phyloP scores from a whole-genome alignment of 2,329 filamentous ascomycete species.

The Diplocarpon rosae region DNA sequence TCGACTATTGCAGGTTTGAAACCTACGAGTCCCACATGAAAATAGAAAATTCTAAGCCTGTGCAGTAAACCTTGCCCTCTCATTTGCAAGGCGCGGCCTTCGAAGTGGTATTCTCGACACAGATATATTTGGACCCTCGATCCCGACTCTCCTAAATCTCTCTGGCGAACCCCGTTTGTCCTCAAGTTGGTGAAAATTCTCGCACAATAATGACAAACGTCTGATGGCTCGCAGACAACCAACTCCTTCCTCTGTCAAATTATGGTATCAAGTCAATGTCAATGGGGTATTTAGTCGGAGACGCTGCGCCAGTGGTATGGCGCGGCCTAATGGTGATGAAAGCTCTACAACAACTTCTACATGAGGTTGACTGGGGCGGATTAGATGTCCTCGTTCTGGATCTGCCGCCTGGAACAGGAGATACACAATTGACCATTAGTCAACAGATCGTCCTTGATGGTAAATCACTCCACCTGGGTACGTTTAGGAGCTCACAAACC shows the following conservation, averaged over 20 bases:
- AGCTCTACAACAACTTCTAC: slow-evolving; percentile 85
- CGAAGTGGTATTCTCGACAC: slow-evolving; percentile 84
- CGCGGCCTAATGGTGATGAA: slow-evolving; percentile 97
- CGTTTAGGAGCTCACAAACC: slow-evolving; percentile 3
- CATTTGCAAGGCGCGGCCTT: slow-evolving; percentile 72
- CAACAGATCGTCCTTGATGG: slow-evolving; percentile 88
- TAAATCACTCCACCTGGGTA: slow-evolving; percentile 26
- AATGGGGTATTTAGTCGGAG: slow-evolving; percentile 84
- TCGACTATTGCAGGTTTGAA: slow-evolving; percentile 71
- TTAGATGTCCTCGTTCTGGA: slow-evolving; percentile 85
- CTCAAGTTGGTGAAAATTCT: slow-evolving; percentile 41
- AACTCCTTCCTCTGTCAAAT: slow-evolving; percentile 78
- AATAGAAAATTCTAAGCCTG: slow-evolving; percentile 78
- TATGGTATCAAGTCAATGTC: slow-evolving; percentile 98
- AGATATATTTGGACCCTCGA: slow-evolving; percentile 92
- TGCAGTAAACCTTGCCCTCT: slow-evolving; percentile 68
- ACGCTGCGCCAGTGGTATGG: slow-evolving; percentile 82
- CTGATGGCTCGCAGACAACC: slow-evolving; percentile 47
- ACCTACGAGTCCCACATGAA: slow-evolving; percentile 34
- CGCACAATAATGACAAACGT: slow-evolving; percentile 2
- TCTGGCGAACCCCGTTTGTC: slow-evolving; percentile 69
- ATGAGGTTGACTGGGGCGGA: slow-evolving; percentile 88
- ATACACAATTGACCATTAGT: slow-evolving; percentile 92
- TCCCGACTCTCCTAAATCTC: slow-evolving; percentile 80
- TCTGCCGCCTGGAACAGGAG: slow-evolving; percentile 86